Base-by-base conservation (phyloP, 164 flowering plant species). In the Stephania yunnanensis region DNA sequence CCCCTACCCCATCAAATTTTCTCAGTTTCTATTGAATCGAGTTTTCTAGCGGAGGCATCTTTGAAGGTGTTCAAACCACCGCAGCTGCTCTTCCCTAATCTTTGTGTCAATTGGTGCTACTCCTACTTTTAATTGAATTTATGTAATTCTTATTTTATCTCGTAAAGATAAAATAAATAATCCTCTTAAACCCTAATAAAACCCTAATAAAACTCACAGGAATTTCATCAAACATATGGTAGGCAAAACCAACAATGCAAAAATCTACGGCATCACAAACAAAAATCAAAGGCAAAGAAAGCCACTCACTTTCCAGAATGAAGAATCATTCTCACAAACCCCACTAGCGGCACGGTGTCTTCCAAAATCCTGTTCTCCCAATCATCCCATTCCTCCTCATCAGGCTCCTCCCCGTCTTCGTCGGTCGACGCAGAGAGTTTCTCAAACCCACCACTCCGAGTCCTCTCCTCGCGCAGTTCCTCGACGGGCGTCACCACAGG, bases 361-460 rank as follows among this genome's bases (percentile, higher is more conserved):
- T 88, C 90, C 86, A 95, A 85, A 84, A 95, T 95, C 88, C 82
- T 84, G 75, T 94, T 92, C 77, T 94, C 98, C 94, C 95, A 92
- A 83, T 92, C 91, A 36, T 85, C 81, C 89, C 84, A 83, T 31
- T 82, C 83, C 29, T 80, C 86, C 46, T 72, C 84, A 19, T 71
- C 85, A 12, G 68, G 68, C 76, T 80, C 70, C 73, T 52, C 55
- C 6, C 31, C 63, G 3, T 19, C 82, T 13, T 46, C 82, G 25
- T 78, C 80, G 8, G 76, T 1, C 42, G 42, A 4, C 42, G 4
- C 86, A 29, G 75, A 77, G 63, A 17, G 6, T 22, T 74, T 79
- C 10, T 30, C 71, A 50, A 68, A 5, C 42, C 71, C 81, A 81
- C 11, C 42, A 36, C 42, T 36, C 42, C 42, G 1, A 36, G 3